Conservation (phyloP, 2,329 filamentous ascomycete genomes). For the Emericellopsis cladophorae region DNA sequence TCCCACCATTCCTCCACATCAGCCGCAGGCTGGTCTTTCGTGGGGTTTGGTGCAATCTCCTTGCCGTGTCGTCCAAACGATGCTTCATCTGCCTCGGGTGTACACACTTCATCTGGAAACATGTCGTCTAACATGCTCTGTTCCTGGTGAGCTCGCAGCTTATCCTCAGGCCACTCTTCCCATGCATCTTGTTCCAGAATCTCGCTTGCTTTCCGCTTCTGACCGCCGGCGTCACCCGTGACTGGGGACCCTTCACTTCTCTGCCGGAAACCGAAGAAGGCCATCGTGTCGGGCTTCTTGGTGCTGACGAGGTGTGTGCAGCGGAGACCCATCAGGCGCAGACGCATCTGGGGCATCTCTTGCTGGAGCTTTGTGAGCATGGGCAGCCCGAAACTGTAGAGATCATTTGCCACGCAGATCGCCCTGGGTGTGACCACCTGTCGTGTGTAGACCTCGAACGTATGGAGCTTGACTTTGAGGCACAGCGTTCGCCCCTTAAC, state of each 20-base stretch:
- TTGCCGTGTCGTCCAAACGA: conserved; percentile 27
- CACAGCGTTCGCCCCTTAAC: conserved; percentile 87
- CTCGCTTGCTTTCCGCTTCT: conserved; percentile 22
- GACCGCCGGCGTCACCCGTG: conserved; percentile 4
- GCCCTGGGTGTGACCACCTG: conserved; percentile 66
- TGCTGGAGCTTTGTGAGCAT: conserved; percentile 77
- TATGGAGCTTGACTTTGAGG: conserved; percentile 87
- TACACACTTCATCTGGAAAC: not conserved
- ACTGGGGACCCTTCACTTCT: conserved; percentile 9
- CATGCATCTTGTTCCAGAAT: conserved; percentile 29
- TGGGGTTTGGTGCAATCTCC: conserved; percentile 35
- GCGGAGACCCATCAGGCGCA: conserved; percentile 78
- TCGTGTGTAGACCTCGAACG: conserved; percentile 80
- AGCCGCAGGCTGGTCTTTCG: conserved; percentile 13
- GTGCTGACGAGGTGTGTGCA: conserved; percentile 81
- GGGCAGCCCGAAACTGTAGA: conserved; percentile 70
- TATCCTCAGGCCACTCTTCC: conserved; percentile 58
- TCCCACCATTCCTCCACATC: conserved; percentile 50
- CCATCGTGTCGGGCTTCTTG: conserved; percentile 63
- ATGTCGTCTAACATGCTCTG: conserved; percentile 6
- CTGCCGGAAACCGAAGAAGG: conserved; percentile 61
- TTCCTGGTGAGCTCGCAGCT: conserved; percentile 25
- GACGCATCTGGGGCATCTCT: conserved; percentile 64
- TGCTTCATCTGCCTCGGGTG: conserved; percentile 7
- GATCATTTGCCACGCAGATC: conserved; percentile 60